A percentile compares a stretch with the other conserved stretches of the same genome.
These are phyloP conservation scores for Xerocomellus amylosporus DNA, from an alignment of 768 basidiomycete genomes.

Conservation along the genomic window DNA sequence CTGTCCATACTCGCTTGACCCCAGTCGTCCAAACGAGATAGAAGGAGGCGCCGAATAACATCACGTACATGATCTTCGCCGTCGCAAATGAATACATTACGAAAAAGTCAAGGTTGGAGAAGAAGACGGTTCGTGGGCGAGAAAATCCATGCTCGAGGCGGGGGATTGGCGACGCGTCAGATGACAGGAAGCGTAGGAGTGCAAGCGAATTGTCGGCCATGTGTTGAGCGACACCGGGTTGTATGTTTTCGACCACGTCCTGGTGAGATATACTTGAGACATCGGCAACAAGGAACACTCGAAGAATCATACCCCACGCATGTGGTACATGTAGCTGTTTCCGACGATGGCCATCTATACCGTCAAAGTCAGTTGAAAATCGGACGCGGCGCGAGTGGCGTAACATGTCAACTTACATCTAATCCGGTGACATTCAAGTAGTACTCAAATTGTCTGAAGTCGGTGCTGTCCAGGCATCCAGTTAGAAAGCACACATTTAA, in stretches of 20 bases:
- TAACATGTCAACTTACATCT: slow-evolving; percentile 57
- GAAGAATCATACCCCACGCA: slow-evolving; percentile 61
- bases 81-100: slow-evolving; percentile 72
- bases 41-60: slow-evolving; percentile 47
- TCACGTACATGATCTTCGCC: slow-evolving; percentile 61
- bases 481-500: slow-evolving; percentile 8
- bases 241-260: slow-evolving; percentile 81
- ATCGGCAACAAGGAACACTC: neutral
- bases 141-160: slow-evolving; percentile 49
- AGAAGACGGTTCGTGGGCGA: slow-evolving; percentile 72
- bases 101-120: slow-evolving; percentile 64
- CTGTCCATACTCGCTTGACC: slow-evolving; percentile 33
- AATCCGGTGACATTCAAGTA: slow-evolving; percentile 90
- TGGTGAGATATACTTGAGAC: slow-evolving; percentile 12
- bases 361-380: neutral
- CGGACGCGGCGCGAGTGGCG: neutral
- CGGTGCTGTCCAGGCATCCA: slow-evolving; percentile 56
- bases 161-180: slow-evolving; percentile 66
- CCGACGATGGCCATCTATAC: slow-evolving; percentile 86
- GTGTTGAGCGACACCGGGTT: slow-evolving; percentile 82
- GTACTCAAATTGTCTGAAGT: slow-evolving; percentile 90
- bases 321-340: slow-evolving; percentile 93
- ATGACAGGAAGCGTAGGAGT: slow-evolving; percentile 71
- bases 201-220: slow-evolving; percentile 89
- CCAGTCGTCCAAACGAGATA: slow-evolving; percentile 38